A percentile compares a stretch with the other conserved stretches of the same genome.
Conservation (phyloP, 768 basidiomycete species). For the Cystofilobasidium ferigula region DNA sequence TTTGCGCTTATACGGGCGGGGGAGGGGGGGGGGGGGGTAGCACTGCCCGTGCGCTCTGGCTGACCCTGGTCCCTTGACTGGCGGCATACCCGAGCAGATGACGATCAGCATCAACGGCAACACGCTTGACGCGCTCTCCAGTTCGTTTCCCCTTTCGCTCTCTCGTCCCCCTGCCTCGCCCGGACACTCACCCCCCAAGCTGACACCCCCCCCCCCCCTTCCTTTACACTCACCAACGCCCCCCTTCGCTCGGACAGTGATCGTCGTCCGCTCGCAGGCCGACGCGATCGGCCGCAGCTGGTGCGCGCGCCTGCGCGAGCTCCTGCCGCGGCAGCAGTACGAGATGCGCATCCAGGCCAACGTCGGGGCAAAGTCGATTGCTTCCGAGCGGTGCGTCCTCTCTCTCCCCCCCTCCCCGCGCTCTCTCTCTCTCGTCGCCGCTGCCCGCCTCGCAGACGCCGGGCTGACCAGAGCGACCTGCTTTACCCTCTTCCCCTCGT, state of each 20-base stretch:
- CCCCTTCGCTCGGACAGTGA: too few species aligned
- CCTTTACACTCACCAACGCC: too few species aligned
- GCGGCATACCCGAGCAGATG: constrained; percentile 56
- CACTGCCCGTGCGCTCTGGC: too few species aligned
- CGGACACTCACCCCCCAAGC: background rate
- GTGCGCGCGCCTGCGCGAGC: constrained; percentile 57
- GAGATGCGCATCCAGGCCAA: constrained; percentile 89
- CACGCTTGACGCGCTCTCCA: constrained; percentile 82
- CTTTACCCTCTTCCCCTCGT: background rate
- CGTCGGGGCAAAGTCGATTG: constrained; percentile 73
- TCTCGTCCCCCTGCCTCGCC: background rate
- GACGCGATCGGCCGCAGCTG: constrained; percentile 65
- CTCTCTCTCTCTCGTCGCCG: background rate
- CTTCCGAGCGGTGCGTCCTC: constrained; percentile 55
- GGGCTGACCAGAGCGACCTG: constrained; percentile 36
- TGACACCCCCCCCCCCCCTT: background rate
- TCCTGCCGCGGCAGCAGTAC: constrained; percentile 54
- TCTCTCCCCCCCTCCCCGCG: background rate
- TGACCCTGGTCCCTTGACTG: background rate
- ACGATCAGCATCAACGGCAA: constrained; percentile 76
- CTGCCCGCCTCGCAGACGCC: too few species aligned
- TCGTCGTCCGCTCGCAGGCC: constrained; percentile 72
- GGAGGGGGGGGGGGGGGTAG: too few species aligned
- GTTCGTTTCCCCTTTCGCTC: constrained; percentile 6
- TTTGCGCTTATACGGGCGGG: too few species aligned